phyloP scores from a whole-genome alignment of 257 asterid species.

The Eustoma russellianum region DNA sequence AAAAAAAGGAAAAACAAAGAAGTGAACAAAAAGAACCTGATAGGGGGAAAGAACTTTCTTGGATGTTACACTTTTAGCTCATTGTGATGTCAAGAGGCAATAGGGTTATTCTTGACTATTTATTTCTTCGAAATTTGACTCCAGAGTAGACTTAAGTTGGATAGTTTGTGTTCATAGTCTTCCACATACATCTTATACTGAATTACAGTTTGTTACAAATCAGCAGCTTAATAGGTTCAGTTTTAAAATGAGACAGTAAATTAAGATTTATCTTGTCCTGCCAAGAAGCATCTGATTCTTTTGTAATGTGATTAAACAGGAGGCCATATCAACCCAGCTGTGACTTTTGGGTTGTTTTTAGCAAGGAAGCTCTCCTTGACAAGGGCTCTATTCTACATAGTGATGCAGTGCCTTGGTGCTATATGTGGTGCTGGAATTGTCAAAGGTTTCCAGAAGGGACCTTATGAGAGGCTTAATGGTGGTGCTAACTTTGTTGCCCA shows the following conservation, averaged over 20 bases:
- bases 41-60: too few species aligned
- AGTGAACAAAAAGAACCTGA: too few species aligned
- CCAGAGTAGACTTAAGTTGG: too few species aligned
- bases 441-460: constrained; percentile 18
- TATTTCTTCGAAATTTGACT: too few species aligned
- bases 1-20: too few species aligned
- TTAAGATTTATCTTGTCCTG: neutral
- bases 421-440: constrained; percentile 35
- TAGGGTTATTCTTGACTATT: too few species aligned
- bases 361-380: constrained; percentile 30
- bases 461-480: constrained; percentile 18
- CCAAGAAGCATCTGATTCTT: neutral
- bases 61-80: too few species aligned
- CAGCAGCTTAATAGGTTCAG: neutral
- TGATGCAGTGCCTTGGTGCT: constrained; percentile 38
- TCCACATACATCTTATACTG: neutral
- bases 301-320: constrained; percentile 10
- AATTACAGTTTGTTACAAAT: neutral
- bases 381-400: constrained; percentile 28
- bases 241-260: neutral
- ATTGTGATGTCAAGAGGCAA: too few species aligned
- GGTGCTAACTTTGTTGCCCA: constrained; percentile 23
- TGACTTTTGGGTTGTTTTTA: constrained; percentile 31
- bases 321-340: constrained; percentile 34
- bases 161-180: too few species aligned